Base-by-base conservation (phyloP, 179 eudicot genomes). In the Drosera spatulata region DNA sequence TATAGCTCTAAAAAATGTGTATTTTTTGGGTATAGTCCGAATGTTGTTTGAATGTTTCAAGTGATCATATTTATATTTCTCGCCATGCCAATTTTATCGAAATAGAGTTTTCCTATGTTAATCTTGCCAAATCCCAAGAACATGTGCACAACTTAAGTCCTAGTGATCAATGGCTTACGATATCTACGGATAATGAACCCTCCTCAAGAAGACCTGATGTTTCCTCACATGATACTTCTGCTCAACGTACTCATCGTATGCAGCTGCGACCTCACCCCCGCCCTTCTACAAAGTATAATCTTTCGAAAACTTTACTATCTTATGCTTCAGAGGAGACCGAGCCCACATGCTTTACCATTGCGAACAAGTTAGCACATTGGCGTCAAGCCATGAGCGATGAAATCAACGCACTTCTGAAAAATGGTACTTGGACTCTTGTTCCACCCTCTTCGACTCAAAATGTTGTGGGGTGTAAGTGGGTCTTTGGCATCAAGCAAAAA, bases 391-490 rank as follows among this genome's bases (percentile, higher is more conserved):
- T 56, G 60, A 10, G 8, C 2, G 42, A 22, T 37, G 5, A 56
- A 56, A 7, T 56, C 14, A 5, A 9, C 0, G 9, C 42, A 6
- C 4, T 38, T 37, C 38, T 9, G 5, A 0, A 38, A 56, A 12
- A 10, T 39, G 60, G 60, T 8, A 12, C 10, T 33, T 56, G 12
- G 33, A 22, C 40, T 44, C 60, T 2, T 56, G 42, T 39, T 11
- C 40, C 12, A 12, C 3, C 0, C n/a, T 37, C 4, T 9, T 38
- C 9, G 1, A 22, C 33, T 22, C 33, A 22, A 22, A 56, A 56
- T 56, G 42, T 56, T 56, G 10, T 56, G 33, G 11, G 60, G 12
- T 56, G 4, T 2, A 56, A 56, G 10, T 56, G 60, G 60, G 15
- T 56, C 13, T 22, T 56, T 37, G 1, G 38, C 10, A 39, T 8